Base-by-base conservation (phyloP, 2,329 filamentous ascomycete genomes). In the Saccharata proteae region DNA sequence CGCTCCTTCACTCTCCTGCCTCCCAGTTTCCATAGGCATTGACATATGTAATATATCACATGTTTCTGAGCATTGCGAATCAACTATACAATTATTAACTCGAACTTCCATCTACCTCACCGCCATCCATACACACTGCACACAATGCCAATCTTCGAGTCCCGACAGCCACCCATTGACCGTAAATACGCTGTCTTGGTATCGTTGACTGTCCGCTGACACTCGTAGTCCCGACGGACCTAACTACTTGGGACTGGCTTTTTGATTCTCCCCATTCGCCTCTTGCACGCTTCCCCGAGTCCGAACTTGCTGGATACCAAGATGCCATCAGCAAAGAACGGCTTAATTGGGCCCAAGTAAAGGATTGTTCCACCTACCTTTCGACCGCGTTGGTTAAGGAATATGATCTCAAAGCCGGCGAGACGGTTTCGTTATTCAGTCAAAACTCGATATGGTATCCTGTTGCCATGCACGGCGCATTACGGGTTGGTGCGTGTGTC, bases 371-470 rank as follows among this genome's bases (percentile, higher is more conserved):
- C 0, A 75, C 65, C 0, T 60, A 67, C 37, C 59, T 80, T 9
- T 76, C 72, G 1, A 77, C 74, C 0, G 69, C 71, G 0, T 55
- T 80, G 9, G 62, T 65, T 6, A 65, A 60, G 37, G 61, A 65
- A 10, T 69, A 71, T 52, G 66, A 64, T 2, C 56, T 80, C 17
- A 43, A 62, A 24, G 44, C 60, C 11, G 67, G 67, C 2, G 60
- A 79, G 4, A 71, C 69, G 0, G 65, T 78, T 2, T 62, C 70
- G 0, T 53, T 80, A 2, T 79, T 77, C 52, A 67, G 65, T 31
- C 67, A 67, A 14, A 80, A 80, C 43, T 74, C 69, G 7, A 68
- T 79, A 32, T 78, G 72, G 72, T 78, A 77, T 43, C 74, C 74
- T 0, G 66, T 77, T 5, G 71, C 69, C 10, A 70, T 77, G 60